Base-by-base conservation (phyloP, 768 basidiomycete species). In the Gymnopilus dilepis region DNA sequence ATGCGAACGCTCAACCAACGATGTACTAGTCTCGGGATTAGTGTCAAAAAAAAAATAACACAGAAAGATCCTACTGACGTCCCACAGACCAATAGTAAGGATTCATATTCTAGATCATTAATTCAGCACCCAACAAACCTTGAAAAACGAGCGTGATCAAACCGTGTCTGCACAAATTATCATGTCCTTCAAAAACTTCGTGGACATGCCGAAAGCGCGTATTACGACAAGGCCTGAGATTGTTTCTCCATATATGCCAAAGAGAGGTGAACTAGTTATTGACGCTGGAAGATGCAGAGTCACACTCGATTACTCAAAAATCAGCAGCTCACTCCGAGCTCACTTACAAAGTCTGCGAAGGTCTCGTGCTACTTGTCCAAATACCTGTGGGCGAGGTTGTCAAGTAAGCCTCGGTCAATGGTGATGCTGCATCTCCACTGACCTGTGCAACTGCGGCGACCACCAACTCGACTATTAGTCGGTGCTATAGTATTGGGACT, bases 11-110 rank as follows among this genome's bases (percentile, higher is more conserved):
- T 90, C 48, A 95, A 79, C 95, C 95, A 97, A 43, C 94, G 87
- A 72, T 95, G 95, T 17, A 95, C 92, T 91, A 63, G 22, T 5
- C 38, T 9, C 19, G 9, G 7, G n/a, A 64, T 33, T 21, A 24
- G 50, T 30, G 17, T 12, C 12, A 30, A 6, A 34, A 34, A 34
- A 34, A 6, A 22, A 28, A 61, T 21, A 22, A 24, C 31, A 26
- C 48, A 24, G 59, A 42, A 26, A 58, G n/a, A 60, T 5, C n/a
- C 15, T 26, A 58, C 78, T 56, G 71, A 90, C 87, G 85, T 77
- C 87, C 90, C 91, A 90, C 94, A 82, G 91, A 89, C 95, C 95
- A 96, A 69, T 91, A 94, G 71, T 86, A 90, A 2, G 91, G 91
- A 68, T 86, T 92, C 19, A 85, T 69, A 60, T 82, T 83, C 80